A percentile compares a stretch with the other conserved stretches of the same genome.
phyloP scores from a whole-genome alignment of 192 early-diverging fungal genomes.

The Irineochytrium annulatum region DNA sequence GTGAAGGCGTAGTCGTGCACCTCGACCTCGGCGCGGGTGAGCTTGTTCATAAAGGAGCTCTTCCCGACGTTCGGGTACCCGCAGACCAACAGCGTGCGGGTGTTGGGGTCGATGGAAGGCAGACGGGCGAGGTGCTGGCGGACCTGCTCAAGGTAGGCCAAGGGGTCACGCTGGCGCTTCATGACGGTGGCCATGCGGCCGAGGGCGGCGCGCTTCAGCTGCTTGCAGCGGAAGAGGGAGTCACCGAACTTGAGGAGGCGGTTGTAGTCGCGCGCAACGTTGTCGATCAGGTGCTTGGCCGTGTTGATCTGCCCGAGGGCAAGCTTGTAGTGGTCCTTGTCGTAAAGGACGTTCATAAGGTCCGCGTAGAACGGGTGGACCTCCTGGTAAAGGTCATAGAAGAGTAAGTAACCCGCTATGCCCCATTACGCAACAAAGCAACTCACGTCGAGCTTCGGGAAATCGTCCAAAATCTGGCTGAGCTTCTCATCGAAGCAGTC shows the following conservation, averaged over 20 bases:
- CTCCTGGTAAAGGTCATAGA: constrained; percentile 58
- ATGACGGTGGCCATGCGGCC: constrained; percentile 99
- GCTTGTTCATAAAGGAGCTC: constrained; percentile 97
- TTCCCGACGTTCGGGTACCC: constrained; percentile 99
- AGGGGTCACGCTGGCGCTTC: constrained; percentile 96
- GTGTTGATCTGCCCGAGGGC: constrained; percentile 98
- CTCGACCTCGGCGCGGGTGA: constrained; percentile 98
- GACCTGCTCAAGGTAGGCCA: constrained; percentile 98
- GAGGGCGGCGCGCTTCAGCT: constrained; percentile 95
- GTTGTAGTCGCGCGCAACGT: constrained; percentile 96
- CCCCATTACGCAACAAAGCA: background rate
- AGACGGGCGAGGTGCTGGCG: constrained; percentile 98
- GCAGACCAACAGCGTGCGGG: constrained; percentile 95
- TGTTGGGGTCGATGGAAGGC: constrained; percentile 99
- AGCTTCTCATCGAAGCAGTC: constrained; percentile 94
- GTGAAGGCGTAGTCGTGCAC: constrained; percentile 99
- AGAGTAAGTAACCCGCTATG: too few species aligned
- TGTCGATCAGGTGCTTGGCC: constrained; percentile 92
- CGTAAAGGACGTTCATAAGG: constrained; percentile 99
- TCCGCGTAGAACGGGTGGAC: constrained; percentile 99
- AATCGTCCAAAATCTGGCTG: constrained; percentile 86
- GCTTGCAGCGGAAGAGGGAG: constrained; percentile 98
- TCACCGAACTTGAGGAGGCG: constrained; percentile 98
- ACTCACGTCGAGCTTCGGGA: constrained; percentile 93
- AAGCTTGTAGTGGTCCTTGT: constrained; percentile 99